Evolutionary conservation across 2,329 filamentous ascomycete species (phyloP).

Genomic region (Colletotrichum spinosum): DNA sequence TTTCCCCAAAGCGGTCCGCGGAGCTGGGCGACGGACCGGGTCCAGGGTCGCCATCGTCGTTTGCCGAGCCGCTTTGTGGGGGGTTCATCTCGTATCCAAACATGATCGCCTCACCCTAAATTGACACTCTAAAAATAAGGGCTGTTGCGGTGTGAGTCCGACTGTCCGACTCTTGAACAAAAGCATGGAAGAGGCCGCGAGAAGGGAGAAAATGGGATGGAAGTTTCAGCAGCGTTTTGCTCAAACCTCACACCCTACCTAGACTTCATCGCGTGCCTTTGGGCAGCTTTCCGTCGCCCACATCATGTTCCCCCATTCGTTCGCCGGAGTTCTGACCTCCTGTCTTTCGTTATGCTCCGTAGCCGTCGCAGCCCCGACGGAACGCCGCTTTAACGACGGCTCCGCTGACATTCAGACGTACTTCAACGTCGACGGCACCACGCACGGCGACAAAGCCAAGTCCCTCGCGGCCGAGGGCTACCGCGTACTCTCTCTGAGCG

Average conservation of each 20-base stretch:
- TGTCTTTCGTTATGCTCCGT: conserved; percentile 22
- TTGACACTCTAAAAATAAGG: conserved; percentile 25
- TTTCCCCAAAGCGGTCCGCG: not conserved
- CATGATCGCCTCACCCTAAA: conserved; percentile 5
- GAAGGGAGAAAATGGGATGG: not conserved
- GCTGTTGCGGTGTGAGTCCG: not conserved
- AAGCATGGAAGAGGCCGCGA: not conserved
- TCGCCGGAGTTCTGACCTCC: conserved; percentile 24
- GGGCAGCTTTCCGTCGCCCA: conserved; percentile 17
- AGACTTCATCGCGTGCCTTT: not conserved
- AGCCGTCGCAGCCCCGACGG: conserved; percentile 2
- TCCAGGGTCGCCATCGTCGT: conserved; percentile 6
- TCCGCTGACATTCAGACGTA: conserved; percentile 14
- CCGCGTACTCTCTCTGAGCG: conserved; percentile 37
- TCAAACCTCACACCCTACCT: not conserved
- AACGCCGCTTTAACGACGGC: conserved; percentile 8
- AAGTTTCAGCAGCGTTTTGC: not conserved
- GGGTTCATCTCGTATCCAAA: conserved; percentile 31
- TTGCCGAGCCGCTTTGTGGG: conserved; percentile 26
- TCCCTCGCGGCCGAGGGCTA: conserved; percentile 29
- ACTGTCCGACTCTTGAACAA: not conserved
- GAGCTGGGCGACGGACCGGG: conserved; percentile 3
- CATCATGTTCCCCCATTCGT: conserved; percentile 14
- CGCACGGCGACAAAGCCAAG: conserved; percentile 19
- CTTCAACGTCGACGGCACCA: conserved; percentile 22